Conservation (phyloP, 1,139 yeast species). For the Williopsis jadinii region DNA sequence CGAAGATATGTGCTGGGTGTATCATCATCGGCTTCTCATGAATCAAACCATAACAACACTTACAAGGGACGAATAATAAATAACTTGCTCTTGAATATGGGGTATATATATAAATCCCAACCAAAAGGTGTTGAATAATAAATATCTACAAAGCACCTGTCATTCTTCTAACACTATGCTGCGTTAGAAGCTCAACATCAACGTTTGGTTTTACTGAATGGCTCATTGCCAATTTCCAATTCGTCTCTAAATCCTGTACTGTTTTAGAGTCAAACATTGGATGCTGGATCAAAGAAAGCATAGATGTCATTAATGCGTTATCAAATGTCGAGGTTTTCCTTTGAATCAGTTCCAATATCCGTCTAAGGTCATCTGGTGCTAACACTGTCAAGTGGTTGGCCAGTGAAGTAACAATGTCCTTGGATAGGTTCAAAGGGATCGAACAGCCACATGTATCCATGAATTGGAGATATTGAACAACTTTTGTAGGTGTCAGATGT, state of each 20-base stretch:
- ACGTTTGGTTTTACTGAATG: background rate
- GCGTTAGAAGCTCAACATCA: constrained; percentile 1
- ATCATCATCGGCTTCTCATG: too few species aligned
- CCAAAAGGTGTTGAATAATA: background rate
- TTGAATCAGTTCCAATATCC: constrained; percentile 1
- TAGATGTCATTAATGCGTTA: background rate
- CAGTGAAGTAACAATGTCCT: background rate
- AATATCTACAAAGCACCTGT: background rate
- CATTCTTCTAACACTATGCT: too few species aligned
- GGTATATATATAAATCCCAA: too few species aligned
- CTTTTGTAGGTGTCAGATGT: constrained; percentile 4
- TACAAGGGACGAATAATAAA: too few species aligned
- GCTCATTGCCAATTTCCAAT: constrained; percentile 3
- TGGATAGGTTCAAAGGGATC: constrained; percentile 1
- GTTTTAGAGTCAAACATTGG: constrained; percentile 1
- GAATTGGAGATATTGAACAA: constrained; percentile 2
- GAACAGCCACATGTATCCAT: constrained; percentile 1
- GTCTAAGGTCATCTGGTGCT: constrained; percentile 2
- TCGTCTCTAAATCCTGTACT: constrained; percentile 6
- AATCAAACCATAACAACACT: too few species aligned
- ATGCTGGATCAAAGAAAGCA: constrained; percentile 1
- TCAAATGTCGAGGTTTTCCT: constrained; percentile 1
- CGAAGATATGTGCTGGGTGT: too few species aligned
- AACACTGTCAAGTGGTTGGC: background rate
- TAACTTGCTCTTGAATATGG: too few species aligned